Conservation (phyloP, 306 rosid genomes). For the Dryas alaskensis region DNA sequence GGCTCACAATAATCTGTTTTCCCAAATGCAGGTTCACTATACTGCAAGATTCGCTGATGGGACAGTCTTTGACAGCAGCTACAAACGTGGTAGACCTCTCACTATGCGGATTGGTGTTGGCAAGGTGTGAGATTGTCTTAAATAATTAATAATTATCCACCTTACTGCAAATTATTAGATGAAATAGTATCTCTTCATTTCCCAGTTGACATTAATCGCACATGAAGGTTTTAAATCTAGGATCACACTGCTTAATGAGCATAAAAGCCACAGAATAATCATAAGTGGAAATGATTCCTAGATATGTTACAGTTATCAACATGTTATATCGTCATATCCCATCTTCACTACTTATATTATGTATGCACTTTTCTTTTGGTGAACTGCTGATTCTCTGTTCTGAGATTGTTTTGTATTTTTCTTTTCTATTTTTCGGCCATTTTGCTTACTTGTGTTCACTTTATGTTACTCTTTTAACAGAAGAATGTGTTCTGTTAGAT, state of each 20-base stretch:
- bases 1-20: not conserved
- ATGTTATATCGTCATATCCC: not conserved
- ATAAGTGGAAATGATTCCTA: not conserved
- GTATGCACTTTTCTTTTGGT: not conserved
- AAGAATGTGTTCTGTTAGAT: no score
- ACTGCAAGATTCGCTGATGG: slow-evolving; percentile 88
- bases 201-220: not conserved
- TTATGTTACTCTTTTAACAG: not conserved
- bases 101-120: slow-evolving; percentile 95
- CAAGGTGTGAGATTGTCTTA: slow-evolving; percentile 47
- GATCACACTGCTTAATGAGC: not conserved
- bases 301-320: slow-evolving; percentile 3
- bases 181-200: not conserved
- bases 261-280: not conserved
- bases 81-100: slow-evolving; percentile 84
- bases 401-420: not conserved
- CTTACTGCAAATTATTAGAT: not conserved
- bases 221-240: not conserved
- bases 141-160: not conserved
- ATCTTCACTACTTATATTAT: not conserved
- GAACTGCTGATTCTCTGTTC: not conserved
- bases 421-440: no score
- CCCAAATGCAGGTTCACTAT: slow-evolving; percentile 60
- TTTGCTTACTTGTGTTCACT: not conserved
- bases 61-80: slow-evolving; percentile 85